Evolutionary conservation across 225 moss, liverwort and hornwort species (phyloP).

Genomic region (Asterella californica): DNA sequence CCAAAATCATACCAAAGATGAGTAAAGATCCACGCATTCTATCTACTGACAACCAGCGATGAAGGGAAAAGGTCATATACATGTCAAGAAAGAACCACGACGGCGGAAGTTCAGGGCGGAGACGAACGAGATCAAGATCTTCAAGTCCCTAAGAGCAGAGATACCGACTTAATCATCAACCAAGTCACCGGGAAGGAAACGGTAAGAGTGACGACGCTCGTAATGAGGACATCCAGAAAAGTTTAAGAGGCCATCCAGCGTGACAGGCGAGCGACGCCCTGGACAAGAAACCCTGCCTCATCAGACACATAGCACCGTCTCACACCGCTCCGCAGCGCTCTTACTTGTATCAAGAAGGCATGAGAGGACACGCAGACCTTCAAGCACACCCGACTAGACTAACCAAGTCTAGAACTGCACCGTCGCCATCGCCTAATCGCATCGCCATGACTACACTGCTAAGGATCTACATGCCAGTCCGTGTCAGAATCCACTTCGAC

Average conservation of each 20-base stretch:
- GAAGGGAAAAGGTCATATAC: neutral
- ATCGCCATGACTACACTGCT: neutral
- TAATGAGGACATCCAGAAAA: too few relatives aligned
- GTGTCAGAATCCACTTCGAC: too few relatives aligned
- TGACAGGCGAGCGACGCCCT: neutral
- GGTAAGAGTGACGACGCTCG: too few relatives aligned
- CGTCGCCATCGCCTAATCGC: neutral
- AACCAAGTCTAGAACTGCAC: neutral
- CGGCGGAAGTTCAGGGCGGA: neutral
- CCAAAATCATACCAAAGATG: neutral
- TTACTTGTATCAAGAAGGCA: neutral
- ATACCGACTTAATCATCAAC: neutral
- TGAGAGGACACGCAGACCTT: neutral
- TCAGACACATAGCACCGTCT: too few relatives aligned
- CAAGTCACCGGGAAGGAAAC: too few relatives aligned
- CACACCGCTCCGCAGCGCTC: too few relatives aligned
- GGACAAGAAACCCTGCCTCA: too few relatives aligned
- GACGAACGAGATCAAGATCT: neutral
- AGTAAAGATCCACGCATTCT: neutral
- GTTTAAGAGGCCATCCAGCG: neutral
- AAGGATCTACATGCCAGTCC: neutral
- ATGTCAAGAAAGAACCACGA: neutral
- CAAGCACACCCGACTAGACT: neutral
- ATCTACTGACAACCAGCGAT: neutral
- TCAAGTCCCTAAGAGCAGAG: neutral